Evolutionary conservation across 805 yeast genomes (phyloP).

Genomic region (Maudiozyma barnettii): DNA sequence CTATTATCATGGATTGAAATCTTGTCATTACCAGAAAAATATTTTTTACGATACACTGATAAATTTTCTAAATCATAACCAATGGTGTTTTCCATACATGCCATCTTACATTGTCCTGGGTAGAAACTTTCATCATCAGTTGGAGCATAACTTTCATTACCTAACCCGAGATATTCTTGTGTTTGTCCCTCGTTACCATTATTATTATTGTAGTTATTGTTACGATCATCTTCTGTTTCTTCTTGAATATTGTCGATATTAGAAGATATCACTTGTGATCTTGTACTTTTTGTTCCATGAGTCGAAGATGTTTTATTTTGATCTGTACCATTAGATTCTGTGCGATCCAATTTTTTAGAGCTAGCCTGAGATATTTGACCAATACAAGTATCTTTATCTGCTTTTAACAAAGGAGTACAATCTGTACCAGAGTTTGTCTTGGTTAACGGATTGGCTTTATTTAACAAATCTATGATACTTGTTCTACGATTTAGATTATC

Average conservation of each 20-base stretch:
- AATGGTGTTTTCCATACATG: conserved; percentile 28
- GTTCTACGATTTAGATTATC: neutral
- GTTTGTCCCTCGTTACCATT: neutral
- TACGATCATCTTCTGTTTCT: neutral
- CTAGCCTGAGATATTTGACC: neutral
- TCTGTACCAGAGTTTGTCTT: neutral
- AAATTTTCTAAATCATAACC: conserved; percentile 31
- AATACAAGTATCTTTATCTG: conserved; percentile 7
- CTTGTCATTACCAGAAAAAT: conserved; percentile 9
- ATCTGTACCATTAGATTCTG: neutral
- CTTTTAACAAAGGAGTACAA: conserved; percentile 13
- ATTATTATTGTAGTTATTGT: neutral
- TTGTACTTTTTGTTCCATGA: neutral
- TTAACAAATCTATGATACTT: neutral
- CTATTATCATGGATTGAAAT: neutral
- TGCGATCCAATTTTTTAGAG: neutral
- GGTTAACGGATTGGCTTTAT: neutral
- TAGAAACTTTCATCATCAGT: neutral
- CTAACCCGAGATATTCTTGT: neutral
- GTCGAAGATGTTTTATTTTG: neutral
- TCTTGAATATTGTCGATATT: neutral
- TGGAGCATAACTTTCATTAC: neutral
- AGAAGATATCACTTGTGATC: neutral
- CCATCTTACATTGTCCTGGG: conserved; percentile 7
- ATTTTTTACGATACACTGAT: conserved; percentile 25